These are phyloP conservation scores for Coemansia aciculifera DNA, from an alignment of 192 early-diverging fungal species.

Conservation along the genomic window DNA sequence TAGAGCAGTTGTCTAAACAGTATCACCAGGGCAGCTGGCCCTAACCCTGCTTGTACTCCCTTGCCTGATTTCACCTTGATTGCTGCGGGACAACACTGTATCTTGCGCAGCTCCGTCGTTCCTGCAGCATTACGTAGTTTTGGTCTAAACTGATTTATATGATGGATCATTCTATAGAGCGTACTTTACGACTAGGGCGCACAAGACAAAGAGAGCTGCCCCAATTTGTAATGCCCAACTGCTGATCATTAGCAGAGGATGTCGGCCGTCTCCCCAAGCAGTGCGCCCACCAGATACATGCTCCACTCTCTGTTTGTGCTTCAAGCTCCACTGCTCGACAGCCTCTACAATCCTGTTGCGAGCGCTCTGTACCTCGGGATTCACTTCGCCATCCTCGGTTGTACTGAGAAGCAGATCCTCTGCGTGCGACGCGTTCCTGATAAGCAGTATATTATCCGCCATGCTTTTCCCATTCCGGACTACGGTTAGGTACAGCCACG, in stretches of 20 bases:
- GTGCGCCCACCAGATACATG: not conserved
- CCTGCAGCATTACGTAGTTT: not conserved
- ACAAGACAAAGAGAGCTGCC: not conserved
- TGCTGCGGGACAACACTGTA: not conserved
- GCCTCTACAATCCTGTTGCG: not conserved
- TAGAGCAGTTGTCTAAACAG: not conserved
- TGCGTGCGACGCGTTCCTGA: slow-evolving; percentile 23
- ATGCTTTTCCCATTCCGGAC: not conserved
- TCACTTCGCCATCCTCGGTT: not conserved
- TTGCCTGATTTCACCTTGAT: not conserved
- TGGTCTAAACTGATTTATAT: not conserved
- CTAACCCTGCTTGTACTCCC: not conserved
- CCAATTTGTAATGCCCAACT: not conserved
- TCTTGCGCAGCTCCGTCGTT: not conserved
- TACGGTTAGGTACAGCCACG: slow-evolving; percentile 21
- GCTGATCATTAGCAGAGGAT: not conserved
- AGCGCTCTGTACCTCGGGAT: slow-evolving; percentile 7
- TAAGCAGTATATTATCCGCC: not conserved
- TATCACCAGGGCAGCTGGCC: not conserved
- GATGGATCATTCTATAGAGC: not conserved
- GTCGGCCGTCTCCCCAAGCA: not conserved
- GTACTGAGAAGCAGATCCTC: slow-evolving; percentile 18
- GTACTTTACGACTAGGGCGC: not conserved
- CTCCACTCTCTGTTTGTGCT: not conserved
- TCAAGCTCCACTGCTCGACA: slow-evolving; percentile 12